phyloP scores from a whole-genome alignment of 257 asterid genomes.

The Fraxinus excelsior region DNA sequence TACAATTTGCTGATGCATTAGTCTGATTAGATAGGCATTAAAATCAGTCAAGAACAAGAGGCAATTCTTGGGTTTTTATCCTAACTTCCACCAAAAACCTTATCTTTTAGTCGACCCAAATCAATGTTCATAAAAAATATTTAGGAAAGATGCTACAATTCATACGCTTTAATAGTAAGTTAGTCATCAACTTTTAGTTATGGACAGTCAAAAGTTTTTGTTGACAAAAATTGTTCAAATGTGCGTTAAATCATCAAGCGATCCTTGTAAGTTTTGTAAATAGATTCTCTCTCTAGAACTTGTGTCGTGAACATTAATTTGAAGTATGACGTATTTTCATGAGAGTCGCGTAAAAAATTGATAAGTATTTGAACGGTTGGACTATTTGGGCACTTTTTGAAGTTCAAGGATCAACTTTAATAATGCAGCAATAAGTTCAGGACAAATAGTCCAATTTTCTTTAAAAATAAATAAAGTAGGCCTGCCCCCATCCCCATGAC shows the following conservation, averaged over 20 bases:
- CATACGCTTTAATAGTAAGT: not conserved
- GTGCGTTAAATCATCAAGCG: not conserved
- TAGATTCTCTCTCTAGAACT: not conserved
- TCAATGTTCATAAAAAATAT: not conserved
- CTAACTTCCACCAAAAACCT: not conserved
- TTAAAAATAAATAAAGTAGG: no score
- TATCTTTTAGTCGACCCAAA: not conserved
- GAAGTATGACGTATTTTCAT: not conserved
- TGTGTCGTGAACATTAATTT: no score
- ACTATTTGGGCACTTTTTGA: no score
- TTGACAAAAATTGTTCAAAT: not conserved
- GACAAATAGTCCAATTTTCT: no score
- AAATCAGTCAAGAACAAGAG: slow-evolving; percentile 15
- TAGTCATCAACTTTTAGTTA: not conserved
- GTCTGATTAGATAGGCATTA: slow-evolving; percentile 26
- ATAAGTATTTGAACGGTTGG: not conserved
- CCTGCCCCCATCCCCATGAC: no score
- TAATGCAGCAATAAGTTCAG: no score
- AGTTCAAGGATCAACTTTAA: not conserved
- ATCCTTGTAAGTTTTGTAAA: not conserved
- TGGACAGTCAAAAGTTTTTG: not conserved
- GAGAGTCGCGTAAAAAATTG: not conserved
- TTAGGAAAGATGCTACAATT: no score
- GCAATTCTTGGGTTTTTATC: slow-evolving; percentile 1
- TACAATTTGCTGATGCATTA: slow-evolving; percentile 15